Percentiles rank a stretch among this genome's conserved stretches.
Evolutionary conservation across 1,284 basidiomycete species (phyloP).

Genomic region (Tilletia walkeri): DNA sequence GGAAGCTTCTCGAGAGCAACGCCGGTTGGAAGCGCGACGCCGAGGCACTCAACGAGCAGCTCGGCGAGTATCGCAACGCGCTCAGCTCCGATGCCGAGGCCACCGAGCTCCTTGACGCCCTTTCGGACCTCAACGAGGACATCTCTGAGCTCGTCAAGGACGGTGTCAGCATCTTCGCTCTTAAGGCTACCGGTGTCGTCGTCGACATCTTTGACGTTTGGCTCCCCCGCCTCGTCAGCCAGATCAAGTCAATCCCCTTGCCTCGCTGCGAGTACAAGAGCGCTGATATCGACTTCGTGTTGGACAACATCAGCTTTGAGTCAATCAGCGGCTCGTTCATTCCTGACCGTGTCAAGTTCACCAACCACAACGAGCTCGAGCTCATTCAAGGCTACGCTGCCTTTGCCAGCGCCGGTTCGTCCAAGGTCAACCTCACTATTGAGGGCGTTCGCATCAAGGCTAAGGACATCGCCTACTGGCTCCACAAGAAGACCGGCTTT

Average conservation of each 20-base stretch:
- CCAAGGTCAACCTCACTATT: constrained; percentile 56
- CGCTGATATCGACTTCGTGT: constrained; percentile 58
- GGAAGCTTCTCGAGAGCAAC: constrained; percentile 53
- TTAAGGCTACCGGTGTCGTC: constrained; percentile 54
- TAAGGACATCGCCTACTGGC: constrained; percentile 59
- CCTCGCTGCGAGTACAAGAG: constrained; percentile 59
- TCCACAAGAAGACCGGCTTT: constrained; percentile 56
- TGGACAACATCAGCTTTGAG: constrained; percentile 56
- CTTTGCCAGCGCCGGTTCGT: constrained; percentile 58
- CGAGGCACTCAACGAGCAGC: constrained; percentile 51
- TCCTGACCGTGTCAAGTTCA: constrained; percentile 58
- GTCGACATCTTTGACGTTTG: constrained; percentile 58
- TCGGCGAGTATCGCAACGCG: constrained; percentile 56
- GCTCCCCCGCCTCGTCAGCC: constrained; percentile 57
- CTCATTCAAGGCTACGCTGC: constrained; percentile 58
- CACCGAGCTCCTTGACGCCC: constrained; percentile 54
- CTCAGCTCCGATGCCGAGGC: constrained; percentile 53
- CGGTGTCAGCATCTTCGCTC: constrained; percentile 25
- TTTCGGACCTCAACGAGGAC: constrained; percentile 57
- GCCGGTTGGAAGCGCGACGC: constrained; percentile 55
- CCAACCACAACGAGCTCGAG: constrained; percentile 58
- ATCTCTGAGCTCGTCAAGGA: constrained; percentile 33
- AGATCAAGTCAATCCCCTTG: constrained; percentile 59
- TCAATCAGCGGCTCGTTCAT: constrained; percentile 59
- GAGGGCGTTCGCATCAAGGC: constrained; percentile 59